These are phyloP conservation scores for Agaricus bisporus DNA, from an alignment of 768 basidiomycete genomes.

Conservation along the genomic window DNA sequence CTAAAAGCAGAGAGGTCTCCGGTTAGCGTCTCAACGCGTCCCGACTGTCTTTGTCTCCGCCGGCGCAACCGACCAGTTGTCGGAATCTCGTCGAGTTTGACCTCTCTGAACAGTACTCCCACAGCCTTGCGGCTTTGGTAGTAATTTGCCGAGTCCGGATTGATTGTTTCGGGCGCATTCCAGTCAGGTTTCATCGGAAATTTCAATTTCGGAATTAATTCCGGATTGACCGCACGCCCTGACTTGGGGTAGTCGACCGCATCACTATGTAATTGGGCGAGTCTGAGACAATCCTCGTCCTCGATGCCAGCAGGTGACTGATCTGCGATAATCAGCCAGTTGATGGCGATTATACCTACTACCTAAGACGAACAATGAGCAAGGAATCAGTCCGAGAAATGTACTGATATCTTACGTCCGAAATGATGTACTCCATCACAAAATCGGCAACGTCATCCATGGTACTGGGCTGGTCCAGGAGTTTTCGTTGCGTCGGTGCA, in stretches of 20 bases:
- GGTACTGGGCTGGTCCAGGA: slow-evolving; percentile 41
- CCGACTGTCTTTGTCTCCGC: slow-evolving; percentile 4
- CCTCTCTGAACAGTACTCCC: slow-evolving; percentile 55
- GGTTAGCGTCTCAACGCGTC: slow-evolving; percentile 5
- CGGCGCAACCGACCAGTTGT: background rate
- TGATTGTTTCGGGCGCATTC: slow-evolving; percentile 56
- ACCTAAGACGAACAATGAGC: slow-evolving; percentile 27
- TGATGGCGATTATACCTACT: slow-evolving; percentile 55
- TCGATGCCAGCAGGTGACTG: slow-evolving; percentile 39
- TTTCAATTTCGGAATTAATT: slow-evolving; percentile 38
- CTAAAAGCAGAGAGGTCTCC: background rate
- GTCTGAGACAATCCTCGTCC: slow-evolving; percentile 42
- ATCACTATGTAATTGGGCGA: slow-evolving; percentile 54
- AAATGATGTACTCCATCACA: slow-evolving; percentile 62
- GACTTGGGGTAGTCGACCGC: slow-evolving; percentile 68
- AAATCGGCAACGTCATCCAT: slow-evolving; percentile 66
- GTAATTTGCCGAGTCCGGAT: slow-evolving; percentile 27
- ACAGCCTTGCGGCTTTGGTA: slow-evolving; percentile 53
- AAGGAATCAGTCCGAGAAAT: background rate
- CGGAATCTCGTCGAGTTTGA: slow-evolving; percentile 36
- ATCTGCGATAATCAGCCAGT: slow-evolving; percentile 64
- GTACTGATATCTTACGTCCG: slow-evolving; percentile 36
- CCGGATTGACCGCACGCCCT: slow-evolving; percentile 35
- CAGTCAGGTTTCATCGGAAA: slow-evolving; percentile 47
- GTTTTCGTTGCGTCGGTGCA: slow-evolving; percentile 36